Percentiles rank a stretch among this genome's conserved stretches.
These are phyloP conservation scores for Grifola frondosa DNA, from an alignment of 1,284 basidiomycete species.

Conservation along the genomic window DNA sequence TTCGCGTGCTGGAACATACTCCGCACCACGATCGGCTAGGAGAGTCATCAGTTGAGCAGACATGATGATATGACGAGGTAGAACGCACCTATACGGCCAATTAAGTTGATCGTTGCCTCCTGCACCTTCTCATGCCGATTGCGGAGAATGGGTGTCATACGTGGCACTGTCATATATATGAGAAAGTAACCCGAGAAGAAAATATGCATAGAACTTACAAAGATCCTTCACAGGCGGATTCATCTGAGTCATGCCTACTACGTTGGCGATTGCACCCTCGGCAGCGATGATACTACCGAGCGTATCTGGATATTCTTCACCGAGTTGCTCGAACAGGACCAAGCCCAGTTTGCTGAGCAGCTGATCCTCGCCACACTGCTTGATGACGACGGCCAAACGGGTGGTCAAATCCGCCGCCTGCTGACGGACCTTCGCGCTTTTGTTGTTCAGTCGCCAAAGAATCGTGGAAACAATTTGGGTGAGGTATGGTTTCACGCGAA, in stretches of 20 bases:
- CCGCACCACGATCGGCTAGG: conserved; percentile 94
- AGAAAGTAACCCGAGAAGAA: conserved; percentile 3
- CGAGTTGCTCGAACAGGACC: conserved; percentile 97
- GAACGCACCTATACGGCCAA: conserved; percentile 91
- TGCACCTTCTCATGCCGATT: conserved; percentile 99
- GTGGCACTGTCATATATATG: conserved; percentile 66
- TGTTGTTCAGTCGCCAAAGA: conserved; percentile 98
- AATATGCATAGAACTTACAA: conserved; percentile 54
- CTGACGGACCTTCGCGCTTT: conserved; percentile 98
- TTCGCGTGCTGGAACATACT: conserved; percentile 97
- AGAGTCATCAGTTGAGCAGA: conserved; percentile 6
- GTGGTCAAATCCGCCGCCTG: conserved; percentile 97
- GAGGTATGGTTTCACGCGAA: conserved; percentile 98
- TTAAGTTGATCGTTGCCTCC: conserved; percentile 99
- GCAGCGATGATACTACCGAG: conserved; percentile 98
- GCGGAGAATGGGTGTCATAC: conserved; percentile 98
- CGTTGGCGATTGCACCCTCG: conserved; percentile 97
- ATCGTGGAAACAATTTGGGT: conserved; percentile 99
- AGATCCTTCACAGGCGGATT: conserved; percentile 99
- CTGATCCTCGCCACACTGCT: conserved; percentile 97
- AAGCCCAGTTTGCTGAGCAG: conserved; percentile 95
- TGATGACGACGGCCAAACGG: conserved; percentile 94
- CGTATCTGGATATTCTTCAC: conserved; percentile 99
- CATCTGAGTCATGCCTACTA: conserved; percentile 99
- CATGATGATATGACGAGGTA: background rate